Evolutionary conservation across 176 grass and related monocot genomes (phyloP), one percentile per base, ranked within the genome.

Genomic region (Stipa capillata): DNA sequence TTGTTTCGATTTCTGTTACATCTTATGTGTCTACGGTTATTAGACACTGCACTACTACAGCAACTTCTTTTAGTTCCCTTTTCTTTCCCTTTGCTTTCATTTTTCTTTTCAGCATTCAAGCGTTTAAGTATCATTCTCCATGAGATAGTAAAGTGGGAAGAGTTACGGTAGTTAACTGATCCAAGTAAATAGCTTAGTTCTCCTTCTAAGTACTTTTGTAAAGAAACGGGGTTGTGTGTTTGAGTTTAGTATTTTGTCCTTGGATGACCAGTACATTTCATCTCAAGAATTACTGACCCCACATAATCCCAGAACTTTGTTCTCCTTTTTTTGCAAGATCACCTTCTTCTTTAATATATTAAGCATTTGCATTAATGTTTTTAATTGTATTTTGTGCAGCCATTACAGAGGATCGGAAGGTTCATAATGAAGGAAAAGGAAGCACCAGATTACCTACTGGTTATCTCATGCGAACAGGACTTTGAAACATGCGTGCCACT

Each of bases 391-490:
- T 76, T 15, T 73, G 15, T 49, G 41, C 61, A 97, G 94, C 89
- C 89, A 90, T 79, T 94, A 20, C 84, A 94, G 72, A 97, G 76
- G 77, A 82, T 97, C 15, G 91, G 89, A 27, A 91, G 91, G 86
- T 94, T 87, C 53, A 72, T 84, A 60, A 84, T 69, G 73, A 94
- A 93, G 77, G 78, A 85, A 74, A 70, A 47, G 7, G 74, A 87
- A 78, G 62, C 88, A 54, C 82, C 74, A 36, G 87, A 88, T 82
- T 84, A 97, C 50, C 84, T 97, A 79, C 86, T 97, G 60, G 69
- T 94, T 36, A 81, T 94, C 55, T 92, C 94, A 78, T 97, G 87
- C 24, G 91, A 94, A 84, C 87, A 97, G 83, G 94, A 97, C 59
- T 97, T 88, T 13, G 27, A 76, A 69, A 76, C 82, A 60, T 92